phyloP scores from a whole-genome alignment of 2,329 filamentous ascomycete species.

The Exophiala viscosa region DNA sequence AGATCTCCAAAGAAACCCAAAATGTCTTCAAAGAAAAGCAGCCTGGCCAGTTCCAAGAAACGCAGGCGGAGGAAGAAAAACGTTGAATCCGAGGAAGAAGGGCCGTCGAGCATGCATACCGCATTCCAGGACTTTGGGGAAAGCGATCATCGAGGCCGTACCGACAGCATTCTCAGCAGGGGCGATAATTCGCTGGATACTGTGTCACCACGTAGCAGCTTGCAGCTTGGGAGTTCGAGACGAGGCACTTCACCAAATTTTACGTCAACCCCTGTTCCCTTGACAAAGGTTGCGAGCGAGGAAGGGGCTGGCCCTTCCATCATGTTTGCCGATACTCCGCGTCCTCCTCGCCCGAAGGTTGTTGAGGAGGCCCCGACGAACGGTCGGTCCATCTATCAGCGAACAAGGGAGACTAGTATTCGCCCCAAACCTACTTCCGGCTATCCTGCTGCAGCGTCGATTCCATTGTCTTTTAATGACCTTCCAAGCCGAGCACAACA shows the following conservation, averaged over 20 bases:
- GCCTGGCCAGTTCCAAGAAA: conserved; percentile 23
- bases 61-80: conserved; percentile 12
- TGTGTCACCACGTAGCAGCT: conserved; percentile 1
- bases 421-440: conserved; percentile 39
- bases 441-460: conserved; percentile 56
- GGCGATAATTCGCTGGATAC: not conserved
- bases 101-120: conserved; percentile 5
- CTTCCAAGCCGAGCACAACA: conserved; percentile 80
- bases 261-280: conserved; percentile 68
- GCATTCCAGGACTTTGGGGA: conserved; percentile 1
- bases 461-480: conserved; percentile 80
- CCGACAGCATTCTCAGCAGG: not conserved
- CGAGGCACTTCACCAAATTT: conserved; percentile 58
- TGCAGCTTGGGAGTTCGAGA: conserved; percentile 4
- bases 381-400: conserved; percentile 40
- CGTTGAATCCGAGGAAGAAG: not conserved
- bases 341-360: conserved; percentile 34
- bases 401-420: conserved; percentile 11
- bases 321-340: conserved; percentile 62
- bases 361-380: conserved; percentile 4
- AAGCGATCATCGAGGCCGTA: conserved; percentile 6
- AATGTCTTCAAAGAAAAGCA: conserved; percentile 26
- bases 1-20: conserved; percentile 9
- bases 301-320: conserved; percentile 67
- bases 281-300: conserved; percentile 61